A percentile compares a stretch with the other conserved stretches of the same genome.
Evolutionary conservation across 1,139 yeast species (phyloP).

Genomic region (Candida tropicalis): DNA sequence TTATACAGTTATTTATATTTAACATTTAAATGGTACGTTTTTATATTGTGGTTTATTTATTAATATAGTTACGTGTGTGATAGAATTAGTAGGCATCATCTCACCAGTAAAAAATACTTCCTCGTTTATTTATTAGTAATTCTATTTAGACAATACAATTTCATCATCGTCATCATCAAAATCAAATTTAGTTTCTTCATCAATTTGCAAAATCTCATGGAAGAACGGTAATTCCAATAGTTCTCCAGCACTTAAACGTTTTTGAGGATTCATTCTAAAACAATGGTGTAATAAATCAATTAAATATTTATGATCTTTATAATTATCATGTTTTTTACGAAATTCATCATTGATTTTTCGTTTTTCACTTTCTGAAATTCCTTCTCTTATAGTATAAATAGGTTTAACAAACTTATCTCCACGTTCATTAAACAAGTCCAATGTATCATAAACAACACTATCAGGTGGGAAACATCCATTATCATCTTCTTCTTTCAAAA

Average conservation of each 20-base stretch:
- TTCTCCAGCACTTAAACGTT: conserved; percentile 58
- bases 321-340: conserved; percentile 26
- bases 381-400: conserved; percentile 9
- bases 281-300: conserved; percentile 56
- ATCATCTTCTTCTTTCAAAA: conserved; percentile 34
- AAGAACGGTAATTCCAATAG: conserved; percentile 61
- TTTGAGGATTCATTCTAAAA: conserved; percentile 58
- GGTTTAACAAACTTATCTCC: conserved; percentile 34
- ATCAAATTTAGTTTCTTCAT: conserved; percentile 22
- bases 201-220: conserved; percentile 31
- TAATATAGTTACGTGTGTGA: no score
- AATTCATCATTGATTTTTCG: conserved; percentile 17
- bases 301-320: conserved; percentile 46
- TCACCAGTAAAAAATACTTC: no score
- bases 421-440: conserved; percentile 30
- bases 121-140: not conserved
- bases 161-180: conserved; percentile 32
- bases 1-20: no score
- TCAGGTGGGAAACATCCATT: conserved; percentile 42
- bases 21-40: no score
- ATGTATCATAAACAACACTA: conserved; percentile 42
- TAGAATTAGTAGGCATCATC: no score
- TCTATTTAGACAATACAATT: conserved; percentile 27
- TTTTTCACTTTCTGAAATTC: conserved; percentile 9
- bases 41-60: no score